Evolutionary conservation across 2,329 filamentous ascomycete genomes (phyloP).

Genomic region (Sphaerulina musiva): DNA sequence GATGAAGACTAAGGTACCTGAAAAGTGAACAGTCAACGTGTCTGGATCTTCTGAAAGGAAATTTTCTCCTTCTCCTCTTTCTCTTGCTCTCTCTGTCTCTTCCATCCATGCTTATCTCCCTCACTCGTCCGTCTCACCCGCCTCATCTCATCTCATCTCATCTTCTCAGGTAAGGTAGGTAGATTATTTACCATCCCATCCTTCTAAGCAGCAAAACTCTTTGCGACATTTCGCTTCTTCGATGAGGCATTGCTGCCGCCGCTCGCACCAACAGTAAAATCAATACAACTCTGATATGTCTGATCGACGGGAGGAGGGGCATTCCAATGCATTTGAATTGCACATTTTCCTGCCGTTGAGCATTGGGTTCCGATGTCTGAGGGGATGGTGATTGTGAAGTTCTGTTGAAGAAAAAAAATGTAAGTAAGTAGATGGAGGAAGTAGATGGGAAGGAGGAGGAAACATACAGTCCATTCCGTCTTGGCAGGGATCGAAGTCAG

Average conservation of each 20-base stretch:
- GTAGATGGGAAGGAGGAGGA: no score
- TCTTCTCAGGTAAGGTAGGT: no score
- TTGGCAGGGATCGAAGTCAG: slow-evolving; percentile 41
- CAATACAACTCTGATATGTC: slow-evolving; percentile 58
- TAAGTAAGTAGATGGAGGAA: no score
- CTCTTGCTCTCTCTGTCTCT: no score
- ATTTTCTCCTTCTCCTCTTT: no score
- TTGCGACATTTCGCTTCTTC: not conserved
- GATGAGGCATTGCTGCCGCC: not conserved
- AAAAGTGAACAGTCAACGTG: no score
- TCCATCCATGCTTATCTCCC: no score
- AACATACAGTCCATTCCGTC: slow-evolving; percentile 33
- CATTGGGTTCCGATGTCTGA: slow-evolving; percentile 43
- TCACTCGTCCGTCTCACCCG: no score
- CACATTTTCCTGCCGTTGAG: slow-evolving; percentile 46
- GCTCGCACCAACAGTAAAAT: slow-evolving; percentile 44
- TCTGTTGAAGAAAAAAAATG: slow-evolving; percentile 26
- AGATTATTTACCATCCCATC: no score
- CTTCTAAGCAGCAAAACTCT: not conserved
- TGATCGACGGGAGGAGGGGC: slow-evolving; percentile 46
- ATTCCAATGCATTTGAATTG: slow-evolving; percentile 59
- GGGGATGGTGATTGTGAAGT: slow-evolving; percentile 52
- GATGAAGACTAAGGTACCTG: no score
- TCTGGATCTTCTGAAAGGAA: no score
- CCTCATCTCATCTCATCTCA: no score